Evolutionary conservation across 1,139 yeast genomes (phyloP), one percentile per base, ranked within the genome.

Genomic region (Protomyces macrosporus): DNA sequence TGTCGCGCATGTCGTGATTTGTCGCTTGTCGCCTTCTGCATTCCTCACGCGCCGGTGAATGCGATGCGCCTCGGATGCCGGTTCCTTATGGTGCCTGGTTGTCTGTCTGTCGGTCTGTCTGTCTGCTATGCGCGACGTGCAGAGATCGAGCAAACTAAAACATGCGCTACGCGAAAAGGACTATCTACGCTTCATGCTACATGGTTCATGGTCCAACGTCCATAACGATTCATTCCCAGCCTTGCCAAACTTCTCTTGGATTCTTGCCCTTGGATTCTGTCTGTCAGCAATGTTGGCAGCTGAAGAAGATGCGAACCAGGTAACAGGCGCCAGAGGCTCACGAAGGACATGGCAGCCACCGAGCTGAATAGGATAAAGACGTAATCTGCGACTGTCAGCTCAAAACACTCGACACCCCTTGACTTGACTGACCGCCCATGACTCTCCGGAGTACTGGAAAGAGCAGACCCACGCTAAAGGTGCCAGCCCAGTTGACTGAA

Each of bases 401-500:
- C 66, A 62, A 59, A 58, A 36, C 55, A 65, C 16, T 53, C 61
- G 64, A 70, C 70, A 10, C 58, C 50, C 40, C 65, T 40, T 3
- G 70, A 57, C 35, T 55, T 55, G 1, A 67, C 48, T 16, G 83
- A 0, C 96, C 90, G 9, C 96, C 97, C 53, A 90, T 73, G 6
- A 75, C 69, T 35, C 45, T 48, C 16, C 54, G 45, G 57, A 60
- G 53, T 30, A 53, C 76, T 0, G 98, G 98, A 78, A 93, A 93
- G 50, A 84, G 72, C 68, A 81, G 87, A 0, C 96, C 97, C 50
- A 91, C 85, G 0, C 84, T 70, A 71, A 93, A 91, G 0, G 97
- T 90, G 4, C 96, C 88, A 9, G 88, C 70, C 97, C 98, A 91
- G 74, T 91, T 93, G 78, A 90, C 83, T 10, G 90, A 84, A 0